phyloP scores from a whole-genome alignment of 1,284 basidiomycete genomes.

The Pseudozyma sp. region DNA sequence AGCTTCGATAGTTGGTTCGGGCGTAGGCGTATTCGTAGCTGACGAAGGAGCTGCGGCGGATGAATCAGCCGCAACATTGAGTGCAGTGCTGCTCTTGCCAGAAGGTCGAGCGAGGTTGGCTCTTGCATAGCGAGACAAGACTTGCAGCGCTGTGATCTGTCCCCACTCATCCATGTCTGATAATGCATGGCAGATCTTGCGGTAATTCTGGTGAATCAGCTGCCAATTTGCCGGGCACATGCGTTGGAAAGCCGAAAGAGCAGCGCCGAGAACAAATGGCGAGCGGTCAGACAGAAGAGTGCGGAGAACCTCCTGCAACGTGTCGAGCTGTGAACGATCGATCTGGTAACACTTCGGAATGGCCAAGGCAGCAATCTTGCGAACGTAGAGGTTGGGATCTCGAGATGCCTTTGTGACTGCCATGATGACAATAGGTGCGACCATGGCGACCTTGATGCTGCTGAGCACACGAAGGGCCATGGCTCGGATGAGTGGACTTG shows the following conservation, averaged over 20 bases:
- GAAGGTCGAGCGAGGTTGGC: slow-evolving; percentile 63
- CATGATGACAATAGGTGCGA: slow-evolving; percentile 85
- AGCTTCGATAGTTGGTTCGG: not conserved
- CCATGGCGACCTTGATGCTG: slow-evolving; percentile 88
- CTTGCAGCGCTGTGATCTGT: slow-evolving; percentile 82
- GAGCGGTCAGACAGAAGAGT: slow-evolving; percentile 84
- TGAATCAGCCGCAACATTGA: not conserved
- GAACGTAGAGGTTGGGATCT: slow-evolving; percentile 91
- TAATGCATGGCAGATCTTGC: slow-evolving; percentile 83
- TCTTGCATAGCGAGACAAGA: slow-evolving; percentile 85
- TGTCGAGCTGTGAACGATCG: slow-evolving; percentile 75
- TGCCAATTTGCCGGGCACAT: slow-evolving; percentile 71
- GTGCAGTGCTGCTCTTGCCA: not conserved
- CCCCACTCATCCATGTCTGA: slow-evolving; percentile 97
- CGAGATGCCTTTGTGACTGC: slow-evolving; percentile 90
- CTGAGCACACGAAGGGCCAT: slow-evolving; percentile 95
- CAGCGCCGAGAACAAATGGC: slow-evolving; percentile 86
- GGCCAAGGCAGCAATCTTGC: slow-evolving; percentile 89
- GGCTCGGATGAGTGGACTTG: slow-evolving; percentile 84
- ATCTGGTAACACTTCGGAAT: slow-evolving; percentile 82
- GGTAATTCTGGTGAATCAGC: slow-evolving; percentile 87
- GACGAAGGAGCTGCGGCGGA: slow-evolving; percentile 2
- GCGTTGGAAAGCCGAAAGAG: slow-evolving; percentile 79
- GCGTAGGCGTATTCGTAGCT: slow-evolving; percentile 6
- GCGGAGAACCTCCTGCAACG: slow-evolving; percentile 80